A percentile compares a stretch with the other conserved stretches of the same genome.
These are phyloP conservation scores for Eutrema heterophyllum DNA, from an alignment of 345 rosid species.

Conservation along the genomic window DNA sequence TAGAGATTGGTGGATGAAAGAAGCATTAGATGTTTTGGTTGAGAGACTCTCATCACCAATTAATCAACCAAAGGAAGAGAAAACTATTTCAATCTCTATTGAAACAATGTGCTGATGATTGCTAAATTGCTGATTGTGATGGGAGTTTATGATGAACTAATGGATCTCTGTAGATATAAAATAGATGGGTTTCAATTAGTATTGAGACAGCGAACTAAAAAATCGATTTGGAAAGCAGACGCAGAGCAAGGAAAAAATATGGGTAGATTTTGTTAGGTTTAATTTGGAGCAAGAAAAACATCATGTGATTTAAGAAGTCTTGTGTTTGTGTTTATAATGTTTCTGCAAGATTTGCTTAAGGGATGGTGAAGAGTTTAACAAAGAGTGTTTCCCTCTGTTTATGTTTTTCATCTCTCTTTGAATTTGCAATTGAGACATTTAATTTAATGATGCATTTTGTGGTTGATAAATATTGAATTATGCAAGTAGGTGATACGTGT, in stretches of 20 bases:
- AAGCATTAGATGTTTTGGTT: conserved; percentile 70
- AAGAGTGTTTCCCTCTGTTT: conserved; percentile 32
- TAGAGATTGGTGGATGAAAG: conserved; percentile 96
- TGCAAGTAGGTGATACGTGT: conserved; percentile 15
- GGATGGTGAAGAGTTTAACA: background rate
- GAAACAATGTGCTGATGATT: conserved; percentile 32
- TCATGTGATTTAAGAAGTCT: conserved; percentile 29
- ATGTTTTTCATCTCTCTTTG: conserved; percentile 16
- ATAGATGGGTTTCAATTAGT: conserved; percentile 24
- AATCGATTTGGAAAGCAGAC: too few relatives aligned
- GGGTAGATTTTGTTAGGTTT: conserved; percentile 3
- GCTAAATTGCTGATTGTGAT: conserved; percentile 8
- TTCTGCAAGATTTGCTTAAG: conserved; percentile 25
- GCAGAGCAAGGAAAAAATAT: conserved; percentile 6
- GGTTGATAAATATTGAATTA: background rate
- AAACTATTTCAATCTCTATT: conserved; percentile 26
- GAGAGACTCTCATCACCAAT: conserved; percentile 36
- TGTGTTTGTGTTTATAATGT: conserved; percentile 28
- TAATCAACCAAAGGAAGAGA: conserved; percentile 25
- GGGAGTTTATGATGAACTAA: background rate
- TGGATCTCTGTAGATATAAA: conserved; percentile 27
- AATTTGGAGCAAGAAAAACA: conserved; percentile 16
- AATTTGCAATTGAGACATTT: conserved; percentile 26
- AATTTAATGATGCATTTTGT: conserved; percentile 1
- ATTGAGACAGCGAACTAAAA: background rate